Evolutionary conservation across 208 protist genomes (phyloP).

Genomic region (Zelonia costaricensis): DNA sequence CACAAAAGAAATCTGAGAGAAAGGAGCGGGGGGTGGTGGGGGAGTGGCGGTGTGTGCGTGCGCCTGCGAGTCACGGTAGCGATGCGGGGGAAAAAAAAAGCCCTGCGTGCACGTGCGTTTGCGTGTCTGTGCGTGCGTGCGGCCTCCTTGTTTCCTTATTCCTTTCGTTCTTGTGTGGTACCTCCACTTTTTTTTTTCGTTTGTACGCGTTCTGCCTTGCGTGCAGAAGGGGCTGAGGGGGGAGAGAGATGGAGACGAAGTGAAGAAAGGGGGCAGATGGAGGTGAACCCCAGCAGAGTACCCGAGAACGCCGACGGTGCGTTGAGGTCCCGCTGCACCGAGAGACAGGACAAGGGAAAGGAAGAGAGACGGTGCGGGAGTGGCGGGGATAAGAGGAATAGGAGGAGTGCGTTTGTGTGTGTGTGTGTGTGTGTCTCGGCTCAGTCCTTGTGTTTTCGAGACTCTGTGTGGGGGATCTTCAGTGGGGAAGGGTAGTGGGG

Average conservation of each 20-base stretch:
- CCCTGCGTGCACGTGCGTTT: too few relatives aligned
- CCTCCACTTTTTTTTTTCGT: conserved; percentile 6
- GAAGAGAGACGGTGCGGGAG: not conserved
- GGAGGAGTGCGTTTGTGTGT: not conserved
- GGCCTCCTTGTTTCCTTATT: too few relatives aligned
- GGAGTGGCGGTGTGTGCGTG: not conserved
- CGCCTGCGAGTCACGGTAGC: not conserved
- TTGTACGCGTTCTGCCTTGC: too few relatives aligned
- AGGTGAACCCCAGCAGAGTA: not conserved
- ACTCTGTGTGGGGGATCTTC: too few relatives aligned
- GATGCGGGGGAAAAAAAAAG: too few relatives aligned
- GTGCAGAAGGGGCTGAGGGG: not conserved
- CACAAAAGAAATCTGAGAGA: not conserved
- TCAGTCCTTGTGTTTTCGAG: too few relatives aligned
- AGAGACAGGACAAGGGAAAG: too few relatives aligned
- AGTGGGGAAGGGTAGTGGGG: not conserved
- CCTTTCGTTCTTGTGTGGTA: too few relatives aligned
- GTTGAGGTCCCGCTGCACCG: too few relatives aligned
- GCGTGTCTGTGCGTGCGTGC: too few relatives aligned
- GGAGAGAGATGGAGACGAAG: not conserved
- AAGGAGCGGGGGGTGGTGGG: not conserved
- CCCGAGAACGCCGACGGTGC: too few relatives aligned
- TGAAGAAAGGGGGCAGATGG: not conserved
- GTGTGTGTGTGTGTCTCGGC: not conserved
- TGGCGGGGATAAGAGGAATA: not conserved